Percentiles rank a stretch among this genome's conserved stretches.
These are phyloP conservation scores for Metschnikowia sp. DNA, from an alignment of 805 yeast genomes.

Conservation along the genomic window DNA sequence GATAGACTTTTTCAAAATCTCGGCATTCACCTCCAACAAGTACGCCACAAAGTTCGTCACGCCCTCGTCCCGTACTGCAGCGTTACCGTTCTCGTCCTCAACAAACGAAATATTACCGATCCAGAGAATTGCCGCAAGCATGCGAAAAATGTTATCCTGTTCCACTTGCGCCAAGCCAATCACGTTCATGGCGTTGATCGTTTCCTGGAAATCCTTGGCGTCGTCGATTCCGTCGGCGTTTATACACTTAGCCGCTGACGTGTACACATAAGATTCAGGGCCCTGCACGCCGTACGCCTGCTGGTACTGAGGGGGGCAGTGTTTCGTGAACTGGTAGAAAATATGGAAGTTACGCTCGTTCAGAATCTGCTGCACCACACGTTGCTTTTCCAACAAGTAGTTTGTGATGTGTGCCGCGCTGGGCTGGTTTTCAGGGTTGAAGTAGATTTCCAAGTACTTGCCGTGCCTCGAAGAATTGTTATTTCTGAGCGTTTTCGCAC, in stretches of 20 bases:
- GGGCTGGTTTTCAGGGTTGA: conserved; percentile 74
- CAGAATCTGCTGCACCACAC: conserved; percentile 93
- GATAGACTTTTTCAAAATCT: conserved; percentile 60
- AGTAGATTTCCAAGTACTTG: conserved; percentile 86
- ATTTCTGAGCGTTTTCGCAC: conserved; percentile 88
- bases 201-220: conserved; percentile 70
- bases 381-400: conserved; percentile 87
- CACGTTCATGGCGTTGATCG: conserved; percentile 79
- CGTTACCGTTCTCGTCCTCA: conserved; percentile 85
- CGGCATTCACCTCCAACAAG: conserved; percentile 74
- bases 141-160: conserved; percentile 85
- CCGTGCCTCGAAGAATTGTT: conserved; percentile 92
- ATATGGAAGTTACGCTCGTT: conserved; percentile 96
- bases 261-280: conserved; percentile 90
- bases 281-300: conserved; percentile 84
- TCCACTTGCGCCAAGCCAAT: conserved; percentile 82
- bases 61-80: conserved; percentile 75
- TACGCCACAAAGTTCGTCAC: conserved; percentile 96
- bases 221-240: conserved; percentile 87
- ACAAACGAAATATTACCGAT: conserved; percentile 85
- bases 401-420: conserved; percentile 95
- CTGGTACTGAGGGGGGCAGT: conserved; percentile 81
- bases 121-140: conserved; percentile 87
- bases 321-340: conserved; percentile 92
- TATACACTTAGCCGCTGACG: conserved; percentile 82